Conservation (phyloP, 768 basidiomycete species). For the Dentipellis fragilis region DNA sequence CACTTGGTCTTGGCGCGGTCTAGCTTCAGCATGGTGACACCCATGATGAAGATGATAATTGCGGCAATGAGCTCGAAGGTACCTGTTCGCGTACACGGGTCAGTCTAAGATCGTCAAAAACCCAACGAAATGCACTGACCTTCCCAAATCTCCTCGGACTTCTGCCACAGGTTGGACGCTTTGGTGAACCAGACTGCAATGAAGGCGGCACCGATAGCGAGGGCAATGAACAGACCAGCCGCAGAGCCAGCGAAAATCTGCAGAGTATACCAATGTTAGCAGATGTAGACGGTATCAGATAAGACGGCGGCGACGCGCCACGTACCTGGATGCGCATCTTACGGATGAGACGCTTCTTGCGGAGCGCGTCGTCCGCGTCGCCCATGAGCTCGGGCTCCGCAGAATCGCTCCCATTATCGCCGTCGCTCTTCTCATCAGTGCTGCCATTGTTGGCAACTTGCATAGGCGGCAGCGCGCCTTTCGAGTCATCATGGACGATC, state of each 20-base stretch:
- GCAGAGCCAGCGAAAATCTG: constrained; percentile 75
- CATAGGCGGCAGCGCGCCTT: not conserved
- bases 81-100: constrained; percentile 26
- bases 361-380: constrained; percentile 10
- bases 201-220: constrained; percentile 84
- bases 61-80: constrained; percentile 62
- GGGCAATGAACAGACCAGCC: constrained; percentile 66
- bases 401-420: not conserved
- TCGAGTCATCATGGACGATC: constrained; percentile 33
- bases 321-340: constrained; percentile 61
- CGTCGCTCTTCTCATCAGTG: constrained; percentile 4
- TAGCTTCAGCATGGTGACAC: constrained; percentile 89
- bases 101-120: not conserved
- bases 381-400: constrained; percentile 3
- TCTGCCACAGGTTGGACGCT: constrained; percentile 73
- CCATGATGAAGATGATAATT: constrained; percentile 88
- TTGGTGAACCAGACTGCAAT: constrained; percentile 94
- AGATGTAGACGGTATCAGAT: not conserved
- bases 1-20: constrained; percentile 92
- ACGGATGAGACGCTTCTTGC: constrained; percentile 38
- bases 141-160: constrained; percentile 89
- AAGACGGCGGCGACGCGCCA: not conserved
- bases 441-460: not conserved
- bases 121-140: constrained; percentile 33
- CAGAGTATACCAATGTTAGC: not conserved